A percentile compares a stretch with the other conserved stretches of the same genome.
Evolutionary conservation across 2,329 filamentous ascomycete species (phyloP).

Genomic region (Penicillium sp.): DNA sequence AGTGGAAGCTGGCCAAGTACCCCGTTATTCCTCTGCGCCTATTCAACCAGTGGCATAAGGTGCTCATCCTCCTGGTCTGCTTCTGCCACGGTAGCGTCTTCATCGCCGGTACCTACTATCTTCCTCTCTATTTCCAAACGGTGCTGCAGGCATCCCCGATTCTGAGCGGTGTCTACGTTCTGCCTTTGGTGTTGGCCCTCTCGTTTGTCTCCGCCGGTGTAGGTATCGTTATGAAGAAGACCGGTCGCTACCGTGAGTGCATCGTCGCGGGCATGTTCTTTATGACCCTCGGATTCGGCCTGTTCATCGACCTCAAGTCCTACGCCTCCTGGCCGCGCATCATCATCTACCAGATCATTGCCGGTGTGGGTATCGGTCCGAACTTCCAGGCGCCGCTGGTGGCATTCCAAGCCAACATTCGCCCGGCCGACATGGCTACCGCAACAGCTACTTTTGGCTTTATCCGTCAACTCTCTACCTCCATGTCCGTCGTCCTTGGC

Average conservation of each 20-base stretch:
- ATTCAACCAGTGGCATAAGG: constrained; percentile 62
- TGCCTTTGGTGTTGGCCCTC: constrained; percentile 64
- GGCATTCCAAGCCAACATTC: constrained; percentile 59
- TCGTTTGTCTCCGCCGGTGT: constrained; percentile 58
- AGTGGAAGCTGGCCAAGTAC: constrained; percentile 67
- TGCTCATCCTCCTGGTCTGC: constrained; percentile 60
- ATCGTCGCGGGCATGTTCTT: constrained; percentile 57
- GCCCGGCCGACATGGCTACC: constrained; percentile 56
- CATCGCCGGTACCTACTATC: constrained; percentile 71
- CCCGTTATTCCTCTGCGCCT: constrained; percentile 72
- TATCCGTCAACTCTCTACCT: constrained; percentile 53
- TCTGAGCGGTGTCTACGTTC: constrained; percentile 66
- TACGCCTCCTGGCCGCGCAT: constrained; percentile 51
- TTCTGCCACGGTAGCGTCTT: constrained; percentile 73
- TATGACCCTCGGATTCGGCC: constrained; percentile 61
- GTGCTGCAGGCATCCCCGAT: constrained; percentile 64
- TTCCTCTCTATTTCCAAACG: constrained; percentile 80
- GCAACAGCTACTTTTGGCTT: constrained; percentile 60
- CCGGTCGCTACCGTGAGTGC: constrained; percentile 58
- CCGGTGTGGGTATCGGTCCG: constrained; percentile 57
- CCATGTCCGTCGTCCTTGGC: constrained; percentile 56
- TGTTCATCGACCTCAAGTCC: constrained; percentile 54
- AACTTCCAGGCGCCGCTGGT: constrained; percentile 61
- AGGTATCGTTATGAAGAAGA: constrained; percentile 68
- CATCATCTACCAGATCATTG: constrained; percentile 54